Evolutionary conservation across 371 early-diverging fungal species (phyloP).

Genomic region (Apophysomyces trapeziformis): DNA sequence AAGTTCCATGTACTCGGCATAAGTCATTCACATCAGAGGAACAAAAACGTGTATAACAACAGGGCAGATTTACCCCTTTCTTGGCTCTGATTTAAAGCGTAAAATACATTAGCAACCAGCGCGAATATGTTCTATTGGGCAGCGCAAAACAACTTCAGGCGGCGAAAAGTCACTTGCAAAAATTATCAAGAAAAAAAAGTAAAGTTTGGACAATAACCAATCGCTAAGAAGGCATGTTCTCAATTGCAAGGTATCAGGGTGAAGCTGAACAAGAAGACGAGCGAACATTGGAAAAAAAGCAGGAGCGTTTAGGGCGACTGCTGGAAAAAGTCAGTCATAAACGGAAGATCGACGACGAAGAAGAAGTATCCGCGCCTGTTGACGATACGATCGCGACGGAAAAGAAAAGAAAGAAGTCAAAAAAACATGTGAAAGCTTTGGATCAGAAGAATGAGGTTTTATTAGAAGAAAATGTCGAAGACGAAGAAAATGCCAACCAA

Average conservation of each 20-base stretch:
- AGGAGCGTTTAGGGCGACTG: constrained; percentile 17
- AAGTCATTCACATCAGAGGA: too few relatives aligned
- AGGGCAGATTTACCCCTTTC: not conserved
- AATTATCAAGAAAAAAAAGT: not conserved
- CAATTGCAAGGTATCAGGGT: constrained; percentile 24
- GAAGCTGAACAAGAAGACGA: constrained; percentile 16
- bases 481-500: not conserved
- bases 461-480: constrained; percentile 1
- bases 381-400: not conserved
- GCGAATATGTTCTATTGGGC: too few relatives aligned
- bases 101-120: not conserved
- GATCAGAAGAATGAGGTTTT: not conserved
- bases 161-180: too few relatives aligned
- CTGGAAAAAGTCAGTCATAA: constrained; percentile 18
- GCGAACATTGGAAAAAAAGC: constrained; percentile 20
- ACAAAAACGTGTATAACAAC: not conserved
- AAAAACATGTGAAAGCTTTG: not conserved
- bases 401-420: constrained; percentile 26
- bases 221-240: constrained; percentile 15
- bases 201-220: not conserved
- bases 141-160: too few relatives aligned
- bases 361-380: not conserved
- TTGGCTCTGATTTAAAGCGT: not conserved
- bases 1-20: too few relatives aligned
- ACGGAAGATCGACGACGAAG: constrained; percentile 15